Evolutionary conservation across 352 stramenopile genomes (phyloP).

Genomic region (Phytophthora pluvialis): DNA sequence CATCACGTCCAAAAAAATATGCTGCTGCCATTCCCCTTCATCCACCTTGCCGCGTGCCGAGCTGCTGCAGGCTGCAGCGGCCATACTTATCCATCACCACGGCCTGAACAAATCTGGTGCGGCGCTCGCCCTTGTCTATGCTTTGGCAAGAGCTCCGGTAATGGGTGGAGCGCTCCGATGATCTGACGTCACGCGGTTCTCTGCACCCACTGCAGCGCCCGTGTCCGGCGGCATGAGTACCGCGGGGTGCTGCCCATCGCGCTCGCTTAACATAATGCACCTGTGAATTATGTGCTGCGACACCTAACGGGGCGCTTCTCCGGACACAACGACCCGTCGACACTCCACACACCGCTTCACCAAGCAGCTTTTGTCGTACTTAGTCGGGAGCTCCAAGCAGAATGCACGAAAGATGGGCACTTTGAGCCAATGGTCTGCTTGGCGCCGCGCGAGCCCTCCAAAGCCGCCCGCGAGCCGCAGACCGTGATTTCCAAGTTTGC

Average conservation of each 20-base stretch:
- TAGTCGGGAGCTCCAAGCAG: conserved; percentile 12
- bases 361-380: conserved; percentile 31
- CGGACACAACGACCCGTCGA: conserved; percentile 1
- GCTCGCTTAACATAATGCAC: neutral
- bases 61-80: neutral
- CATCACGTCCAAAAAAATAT: conserved; percentile 9
- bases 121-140: conserved; percentile 8
- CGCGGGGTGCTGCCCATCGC: conserved; percentile 13
- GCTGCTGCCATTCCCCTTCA: neutral
- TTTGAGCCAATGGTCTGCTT: conserved; percentile 33
- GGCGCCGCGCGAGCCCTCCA: conserved; percentile 5
- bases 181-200: conserved; percentile 30
- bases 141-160: conserved; percentile 1
- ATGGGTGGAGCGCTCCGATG: conserved; percentile 22
- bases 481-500: conserved; percentile 41
- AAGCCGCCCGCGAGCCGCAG: conserved; percentile 4
- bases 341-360: conserved; percentile 11
- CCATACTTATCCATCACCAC: conserved; percentile 17
- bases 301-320: conserved; percentile 9
- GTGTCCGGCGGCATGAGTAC: conserved; percentile 9
- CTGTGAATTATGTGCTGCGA: neutral
- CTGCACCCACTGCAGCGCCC: conserved; percentile 8
- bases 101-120: conserved; percentile 17
- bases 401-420: conserved; percentile 20
- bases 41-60: neutral